Base-by-base conservation (phyloP, 306 rosid species). In the Hippophae rhamnoides region DNA sequence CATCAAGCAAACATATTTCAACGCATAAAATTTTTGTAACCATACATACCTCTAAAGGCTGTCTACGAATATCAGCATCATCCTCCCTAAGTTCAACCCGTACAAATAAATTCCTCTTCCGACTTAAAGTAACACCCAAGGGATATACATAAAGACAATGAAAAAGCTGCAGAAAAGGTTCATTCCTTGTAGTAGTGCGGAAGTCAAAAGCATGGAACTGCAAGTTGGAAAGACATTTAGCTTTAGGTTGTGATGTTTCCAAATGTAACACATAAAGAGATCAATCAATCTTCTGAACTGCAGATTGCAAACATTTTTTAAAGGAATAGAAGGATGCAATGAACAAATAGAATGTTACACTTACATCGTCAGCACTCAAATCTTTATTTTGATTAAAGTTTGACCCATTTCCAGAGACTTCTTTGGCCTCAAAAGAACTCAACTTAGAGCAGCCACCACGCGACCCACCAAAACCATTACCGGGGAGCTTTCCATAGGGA, bases 161-260 rank as follows among this genome's bases (percentile, higher is more conserved):
- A 84, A 88, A 92, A 72, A 92, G 99, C 86, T 92, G 96, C 86
- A 81, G 75, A 81, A 87, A 92, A 38, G 99, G 99, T 88, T 88
- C 90, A n/a, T 92, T 92, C 75, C 96, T 92, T 11, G 86, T 76
- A 26, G 92, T 88, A 41, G 96, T 76, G 72, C 99, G 96, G 83
- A 92, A 92, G 93, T 92, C 99, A 41, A 92, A 92, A 50, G 96
- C 96, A 54, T 88, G 99, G 82, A 88, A 88, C 99, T 92, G 87
- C 58, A 81, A 71, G 69, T 68, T 58, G 66, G 78, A 44, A 62
- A 47, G 58, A 63, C 61, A 61, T 48, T 45, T 13, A 41, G 38
- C 38, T 31, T 43, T 49, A 47, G 58, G 9, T 13, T 13, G 12
- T 40, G 44, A 31, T 14, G 23, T 7, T 47, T 61, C 52, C 48